Percentiles rank a stretch among this genome's conserved stretches.
Conservation (phyloP, 352 stramenopile genomes). For the Lagenidium giganteum region DNA sequence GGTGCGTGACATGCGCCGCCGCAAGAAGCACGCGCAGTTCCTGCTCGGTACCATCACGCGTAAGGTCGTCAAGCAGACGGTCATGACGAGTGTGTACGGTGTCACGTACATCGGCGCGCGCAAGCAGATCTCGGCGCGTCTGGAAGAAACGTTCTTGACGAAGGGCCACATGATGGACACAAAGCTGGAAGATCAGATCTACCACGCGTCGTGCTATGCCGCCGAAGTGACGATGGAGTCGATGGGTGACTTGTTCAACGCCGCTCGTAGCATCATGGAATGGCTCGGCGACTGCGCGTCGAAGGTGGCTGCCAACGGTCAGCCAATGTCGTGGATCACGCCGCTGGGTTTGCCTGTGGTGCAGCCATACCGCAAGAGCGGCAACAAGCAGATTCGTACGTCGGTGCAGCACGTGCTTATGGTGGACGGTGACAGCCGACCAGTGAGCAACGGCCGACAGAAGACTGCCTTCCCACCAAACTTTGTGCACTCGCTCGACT, state of each 20-base stretch:
- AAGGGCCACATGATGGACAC: conserved; percentile 73
- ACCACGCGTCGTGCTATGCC: conserved; percentile 88
- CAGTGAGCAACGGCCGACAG: conserved; percentile 81
- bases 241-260: conserved; percentile 96
- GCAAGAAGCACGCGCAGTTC: conserved; percentile 62
- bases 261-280: conserved; percentile 94
- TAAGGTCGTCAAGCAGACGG: conserved; percentile 99
- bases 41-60: conserved; percentile 77
- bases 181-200: conserved; percentile 84
- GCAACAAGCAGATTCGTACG: conserved; percentile 70
- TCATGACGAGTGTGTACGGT: conserved; percentile 99
- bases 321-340: conserved; percentile 98
- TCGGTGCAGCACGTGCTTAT: conserved; percentile 89
- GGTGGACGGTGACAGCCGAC: conserved; percentile 50
- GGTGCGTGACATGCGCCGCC: conserved; percentile 34
- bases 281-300: conserved; percentile 72
- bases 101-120: conserved; percentile 99
- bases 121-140: conserved; percentile 96
- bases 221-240: conserved; percentile 95
- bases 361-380: conserved; percentile 95
- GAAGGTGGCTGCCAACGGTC: conserved; percentile 71
- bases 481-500: conserved; percentile 99
- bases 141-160: conserved; percentile 89
- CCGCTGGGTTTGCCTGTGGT: conserved; percentile 98
- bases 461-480: conserved; percentile 98